Conservation (phyloP, 2,329 filamentous ascomycete genomes). For the Aspergillus persii region DNA sequence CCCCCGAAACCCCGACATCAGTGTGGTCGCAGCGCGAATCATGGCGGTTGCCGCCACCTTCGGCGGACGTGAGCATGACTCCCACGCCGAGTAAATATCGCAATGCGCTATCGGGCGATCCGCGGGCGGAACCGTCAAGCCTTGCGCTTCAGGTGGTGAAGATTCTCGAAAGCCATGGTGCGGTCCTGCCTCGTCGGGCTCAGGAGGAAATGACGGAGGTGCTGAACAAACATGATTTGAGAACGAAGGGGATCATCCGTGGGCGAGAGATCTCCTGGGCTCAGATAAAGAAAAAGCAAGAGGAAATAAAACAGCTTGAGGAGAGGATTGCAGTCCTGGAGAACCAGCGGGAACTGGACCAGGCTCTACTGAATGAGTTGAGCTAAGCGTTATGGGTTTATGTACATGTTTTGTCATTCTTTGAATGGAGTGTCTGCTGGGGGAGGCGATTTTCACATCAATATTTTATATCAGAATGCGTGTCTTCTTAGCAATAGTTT, state of each 20-base stretch:
- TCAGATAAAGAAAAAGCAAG: slow-evolving; percentile 62
- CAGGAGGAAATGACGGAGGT: slow-evolving; percentile 39
- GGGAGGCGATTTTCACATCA: no score
- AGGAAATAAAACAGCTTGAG: slow-evolving; percentile 64
- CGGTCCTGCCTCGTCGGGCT: slow-evolving; percentile 32
- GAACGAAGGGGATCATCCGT: slow-evolving; percentile 59
- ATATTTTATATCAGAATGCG: background rate
- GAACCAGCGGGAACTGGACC: slow-evolving; percentile 55
- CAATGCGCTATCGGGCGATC: slow-evolving; percentile 22
- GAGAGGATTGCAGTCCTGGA: slow-evolving; percentile 60
- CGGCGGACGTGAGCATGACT: slow-evolving; percentile 30
- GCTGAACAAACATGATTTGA: slow-evolving; percentile 57
- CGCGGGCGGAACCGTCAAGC: slow-evolving; percentile 21
- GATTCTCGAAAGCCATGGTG: slow-evolving; percentile 35
- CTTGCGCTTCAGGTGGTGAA: slow-evolving; percentile 25
- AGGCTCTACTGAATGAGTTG: slow-evolving; percentile 42
- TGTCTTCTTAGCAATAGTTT: background rate
- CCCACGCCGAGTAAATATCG: slow-evolving; percentile 32
- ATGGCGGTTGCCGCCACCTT: slow-evolving; percentile 19
- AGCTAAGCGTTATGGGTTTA: slow-evolving; percentile 22
- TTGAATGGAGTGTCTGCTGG: background rate
- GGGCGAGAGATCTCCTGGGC: slow-evolving; percentile 66
- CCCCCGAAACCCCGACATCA: slow-evolving; percentile 12
- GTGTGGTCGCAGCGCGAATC: slow-evolving; percentile 8
- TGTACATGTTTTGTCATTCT: background rate